Evolutionary conservation across 2,329 filamentous ascomycete species (phyloP).

Genomic region (Didymella glomerata): DNA sequence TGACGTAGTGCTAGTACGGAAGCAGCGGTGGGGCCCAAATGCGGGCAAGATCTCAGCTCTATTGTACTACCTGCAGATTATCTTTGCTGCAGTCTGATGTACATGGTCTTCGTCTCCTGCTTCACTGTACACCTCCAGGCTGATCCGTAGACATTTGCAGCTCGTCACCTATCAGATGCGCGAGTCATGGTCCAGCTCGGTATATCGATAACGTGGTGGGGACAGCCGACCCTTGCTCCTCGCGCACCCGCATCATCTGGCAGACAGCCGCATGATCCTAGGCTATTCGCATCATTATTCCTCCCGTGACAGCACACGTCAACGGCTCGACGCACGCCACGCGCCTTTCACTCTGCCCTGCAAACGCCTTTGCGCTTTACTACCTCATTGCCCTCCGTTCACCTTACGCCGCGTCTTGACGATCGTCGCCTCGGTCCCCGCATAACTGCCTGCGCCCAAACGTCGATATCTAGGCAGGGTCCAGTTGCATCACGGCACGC

Average conservation of each 20-base stretch:
- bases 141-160: neutral
- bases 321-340: slow-evolving; percentile 36
- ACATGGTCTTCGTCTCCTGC: neutral
- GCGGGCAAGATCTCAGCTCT: slow-evolving; percentile 7
- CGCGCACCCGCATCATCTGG: slow-evolving; percentile 30
- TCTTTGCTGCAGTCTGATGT: neutral
- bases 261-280: slow-evolving; percentile 25
- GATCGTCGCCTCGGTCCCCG: slow-evolving; percentile 8
- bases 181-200: slow-evolving; percentile 20
- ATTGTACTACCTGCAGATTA: neutral
- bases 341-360: slow-evolving; percentile 5
- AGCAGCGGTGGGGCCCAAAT: slow-evolving; percentile 4
- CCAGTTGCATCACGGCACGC: slow-evolving; percentile 22
- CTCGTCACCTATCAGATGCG: slow-evolving; percentile 5
- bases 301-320: slow-evolving; percentile 35
- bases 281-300: slow-evolving; percentile 23
- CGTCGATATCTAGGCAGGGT: slow-evolving; percentile 9
- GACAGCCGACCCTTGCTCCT: slow-evolving; percentile 9
- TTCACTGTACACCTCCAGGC: neutral
- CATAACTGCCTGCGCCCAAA: slow-evolving; percentile 3
- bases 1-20: slow-evolving; percentile 29
- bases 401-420: slow-evolving; percentile 5
- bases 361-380: slow-evolving; percentile 14
- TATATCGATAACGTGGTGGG: slow-evolving; percentile 34
- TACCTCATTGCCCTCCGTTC: neutral